phyloP scores from a whole-genome alignment of 257 asterid species.

The Gardenia jasminoides region DNA sequence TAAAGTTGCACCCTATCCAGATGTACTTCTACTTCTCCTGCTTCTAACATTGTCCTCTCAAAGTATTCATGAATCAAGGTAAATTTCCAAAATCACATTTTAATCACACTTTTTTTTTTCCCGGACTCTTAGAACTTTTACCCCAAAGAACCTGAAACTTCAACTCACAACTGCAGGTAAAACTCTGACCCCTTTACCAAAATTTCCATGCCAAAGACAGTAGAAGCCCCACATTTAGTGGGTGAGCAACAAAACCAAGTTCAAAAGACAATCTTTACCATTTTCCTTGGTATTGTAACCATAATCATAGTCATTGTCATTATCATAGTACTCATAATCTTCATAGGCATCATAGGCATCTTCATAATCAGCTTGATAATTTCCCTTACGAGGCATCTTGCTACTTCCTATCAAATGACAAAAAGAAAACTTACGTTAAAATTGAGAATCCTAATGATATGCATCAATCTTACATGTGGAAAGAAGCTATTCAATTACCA shows the following conservation, averaged over 20 bases:
- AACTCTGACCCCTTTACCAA: neutral
- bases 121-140: neutral
- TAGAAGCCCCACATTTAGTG: neutral
- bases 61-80: too few relatives aligned
- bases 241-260: neutral
- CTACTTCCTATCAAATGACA: constrained; percentile 32
- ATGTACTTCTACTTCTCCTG: too few relatives aligned
- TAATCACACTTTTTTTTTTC: too few relatives aligned
- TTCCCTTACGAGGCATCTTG: constrained; percentile 79
- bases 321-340: constrained; percentile 46
- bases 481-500: neutral
- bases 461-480: neutral
- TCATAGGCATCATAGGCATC: constrained; percentile 51
- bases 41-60: too few relatives aligned
- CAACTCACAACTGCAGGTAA: neutral
- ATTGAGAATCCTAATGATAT: neutral
- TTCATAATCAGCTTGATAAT: constrained; percentile 44
- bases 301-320: constrained; percentile 46
- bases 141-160: neutral
- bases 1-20: too few relatives aligned
- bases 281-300: constrained; percentile 41
- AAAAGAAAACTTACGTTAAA: neutral
- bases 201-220: neutral
- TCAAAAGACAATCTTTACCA: constrained; percentile 32
- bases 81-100: too few relatives aligned